Evolutionary conservation across 2,329 filamentous ascomycete genomes (phyloP).

Genomic region (Talaromyces funiculosus): DNA sequence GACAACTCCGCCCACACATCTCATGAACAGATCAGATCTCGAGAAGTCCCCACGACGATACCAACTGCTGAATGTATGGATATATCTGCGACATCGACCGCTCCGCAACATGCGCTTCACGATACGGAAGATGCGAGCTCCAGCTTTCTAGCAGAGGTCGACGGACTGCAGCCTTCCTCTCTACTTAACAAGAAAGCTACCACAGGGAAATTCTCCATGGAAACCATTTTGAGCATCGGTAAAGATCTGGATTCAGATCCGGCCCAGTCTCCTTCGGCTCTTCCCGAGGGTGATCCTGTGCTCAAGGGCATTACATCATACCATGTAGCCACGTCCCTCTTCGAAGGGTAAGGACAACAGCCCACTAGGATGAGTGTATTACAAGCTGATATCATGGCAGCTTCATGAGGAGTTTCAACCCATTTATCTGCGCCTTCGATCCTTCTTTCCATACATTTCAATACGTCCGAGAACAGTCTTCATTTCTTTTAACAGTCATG

Average conservation of each 20-base stretch:
- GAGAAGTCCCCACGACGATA: not conserved
- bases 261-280: not conserved
- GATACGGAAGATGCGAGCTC: not conserved
- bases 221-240: not conserved
- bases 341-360: not conserved
- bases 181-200: not conserved
- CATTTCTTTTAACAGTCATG: constrained; percentile 34
- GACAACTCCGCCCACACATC: not conserved
- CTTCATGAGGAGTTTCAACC: constrained; percentile 36
- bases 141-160: not conserved
- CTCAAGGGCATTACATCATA: not conserved
- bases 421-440: constrained; percentile 38
- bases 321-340: not conserved
- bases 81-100: not conserved
- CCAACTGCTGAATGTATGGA: not conserved
- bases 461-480: constrained; percentile 31
- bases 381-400: constrained; percentile 15
- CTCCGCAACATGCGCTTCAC: not conserved
- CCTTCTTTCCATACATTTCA: constrained; percentile 33
- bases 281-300: not conserved
- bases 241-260: not conserved
- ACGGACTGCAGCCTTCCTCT: not conserved
- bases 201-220: not conserved
- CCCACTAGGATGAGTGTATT: not conserved
- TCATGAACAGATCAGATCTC: not conserved